Evolutionary conservation across 306 rosid genomes (phyloP), one percentile per base, ranked within the genome.

Genomic region (Cucumis cinereus): DNA sequence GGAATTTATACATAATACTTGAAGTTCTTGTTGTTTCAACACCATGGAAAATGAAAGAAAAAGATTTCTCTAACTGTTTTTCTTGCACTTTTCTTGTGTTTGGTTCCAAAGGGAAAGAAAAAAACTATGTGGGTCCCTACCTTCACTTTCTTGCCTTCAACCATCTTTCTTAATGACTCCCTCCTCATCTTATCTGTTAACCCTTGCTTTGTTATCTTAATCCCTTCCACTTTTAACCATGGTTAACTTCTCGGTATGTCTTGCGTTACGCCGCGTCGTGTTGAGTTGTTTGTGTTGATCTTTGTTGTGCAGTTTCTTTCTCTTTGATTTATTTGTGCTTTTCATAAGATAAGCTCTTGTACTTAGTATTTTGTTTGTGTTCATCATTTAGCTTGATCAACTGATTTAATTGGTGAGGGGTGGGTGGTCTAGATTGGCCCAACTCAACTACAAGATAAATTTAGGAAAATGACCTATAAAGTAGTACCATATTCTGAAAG

Each of bases 21-120:
- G 61, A 10, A 17, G 61, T 60, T 47, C 75, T 24, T 70, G 10
- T 49, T 50, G 76, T 72, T 72, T 72, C 59, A 50, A 72, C 76
- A 28, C 59, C 45, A 72, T 47, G 17, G 76, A 52, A 72, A 72
- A 49, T 72, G 76, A 72, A 72, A 72, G 76, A 72, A 28, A 50
- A 45, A 8, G 76, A 52, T 52, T 72, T 72, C 26, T 49, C 26
- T 17, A 50, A 50, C 76, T 49, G 76, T 72, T 72, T 71, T 72
- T 50, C 76, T 72, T 72, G 76, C 76, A 72, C 60, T 72, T 72
- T 72, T 72, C 61, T 72, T 49, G 76, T 72, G 76, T 72, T 72
- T 72, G 61, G 60, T 26, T 72, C 61, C 61, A 16, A 33, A 72
- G 47, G 45, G 3, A 6, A 35, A 62, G 24, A 68, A 22, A 22